Conservation (phyloP, 208 protist species). For the Trypanosoma lewisi region DNA sequence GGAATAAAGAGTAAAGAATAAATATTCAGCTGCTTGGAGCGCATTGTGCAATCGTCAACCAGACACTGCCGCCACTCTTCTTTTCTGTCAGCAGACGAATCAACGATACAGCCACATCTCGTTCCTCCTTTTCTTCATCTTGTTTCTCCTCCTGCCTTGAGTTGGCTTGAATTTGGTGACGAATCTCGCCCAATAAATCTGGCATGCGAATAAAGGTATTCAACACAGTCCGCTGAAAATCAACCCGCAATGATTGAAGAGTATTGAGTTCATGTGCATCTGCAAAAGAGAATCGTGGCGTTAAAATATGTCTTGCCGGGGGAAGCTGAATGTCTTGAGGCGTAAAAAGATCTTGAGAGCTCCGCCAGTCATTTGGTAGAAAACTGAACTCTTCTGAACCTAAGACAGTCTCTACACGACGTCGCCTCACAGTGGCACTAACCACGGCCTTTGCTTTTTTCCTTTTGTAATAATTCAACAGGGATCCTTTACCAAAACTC, state of each 20-base stretch:
- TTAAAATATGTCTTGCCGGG: constrained; percentile 58
- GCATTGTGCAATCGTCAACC: constrained; percentile 2
- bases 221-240: constrained; percentile 39
- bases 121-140: not conserved
- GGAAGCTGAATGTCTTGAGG: constrained; percentile 41
- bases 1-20: not conserved
- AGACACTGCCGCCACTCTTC: not conserved
- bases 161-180: not conserved
- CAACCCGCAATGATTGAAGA: constrained; percentile 51
- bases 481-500: constrained; percentile 4
- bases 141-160: not conserved
- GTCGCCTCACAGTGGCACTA: constrained; percentile 16
- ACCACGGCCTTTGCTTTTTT: constrained; percentile 22
- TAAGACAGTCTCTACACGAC: constrained; percentile 37
- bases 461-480: constrained; percentile 24
- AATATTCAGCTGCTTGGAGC: not conserved
- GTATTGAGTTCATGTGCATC: constrained; percentile 52
- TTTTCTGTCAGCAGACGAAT: not conserved
- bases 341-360: constrained; percentile 30
- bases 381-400: constrained; percentile 46
- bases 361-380: constrained; percentile 57
- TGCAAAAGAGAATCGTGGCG: constrained; percentile 69
- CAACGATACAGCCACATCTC: not conserved
- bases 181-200: constrained; percentile 14
- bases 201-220: constrained; percentile 18